Evolutionary conservation across 768 basidiomycete species (phyloP), one percentile per base, ranked within the genome.

Genomic region (Lanmaoa pseudosensibilis): DNA sequence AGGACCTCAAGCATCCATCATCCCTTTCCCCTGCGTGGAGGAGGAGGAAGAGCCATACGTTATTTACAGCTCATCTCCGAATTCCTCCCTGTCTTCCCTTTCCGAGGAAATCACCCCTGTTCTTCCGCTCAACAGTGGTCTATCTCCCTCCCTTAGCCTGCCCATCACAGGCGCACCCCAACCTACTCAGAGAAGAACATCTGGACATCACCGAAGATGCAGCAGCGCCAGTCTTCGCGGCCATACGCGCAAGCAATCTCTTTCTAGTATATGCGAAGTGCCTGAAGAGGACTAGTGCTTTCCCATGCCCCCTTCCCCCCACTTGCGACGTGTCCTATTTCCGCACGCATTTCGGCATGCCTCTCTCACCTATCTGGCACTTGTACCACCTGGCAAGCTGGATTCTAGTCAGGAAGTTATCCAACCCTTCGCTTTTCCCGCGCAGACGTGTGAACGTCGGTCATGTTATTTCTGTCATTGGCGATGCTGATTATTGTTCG

Each of bases 41-140:
- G 69, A 73, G 27, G 70, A 66, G 18, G 69, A 72, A 33, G 70
- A 72, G 15, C 70, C 70, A 10, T 72, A 72, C 40, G 41, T 72
- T 53, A 72, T 72, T 8, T 72, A 72, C 39, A 72, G 72, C 53
- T 68, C 70, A 18, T 72, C 70, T 39, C 70, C 70, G 11, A 69
- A 54, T 4, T 70, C 70, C 0, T 72, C 68, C 27, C 58, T 73
- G 3, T 73, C 70, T 5, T 70, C 70, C 8, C 69, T 70, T 37
- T 62, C 70, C 40, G 68, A 73, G 37, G 70, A 72, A 37, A 39
- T 62, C 25, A 67, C 65, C 0, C 61, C 68, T 2, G 66, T 66
- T 27, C 58, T 71, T 4, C 64, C 70, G 12, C 66, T 64, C 23
- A 57, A 50, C 5, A 58, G 46, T 3, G 62, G 61, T 0, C 59